Base-by-base conservation (phyloP, 805 yeast genomes). In the Lipomyces yamanashiensis region DNA sequence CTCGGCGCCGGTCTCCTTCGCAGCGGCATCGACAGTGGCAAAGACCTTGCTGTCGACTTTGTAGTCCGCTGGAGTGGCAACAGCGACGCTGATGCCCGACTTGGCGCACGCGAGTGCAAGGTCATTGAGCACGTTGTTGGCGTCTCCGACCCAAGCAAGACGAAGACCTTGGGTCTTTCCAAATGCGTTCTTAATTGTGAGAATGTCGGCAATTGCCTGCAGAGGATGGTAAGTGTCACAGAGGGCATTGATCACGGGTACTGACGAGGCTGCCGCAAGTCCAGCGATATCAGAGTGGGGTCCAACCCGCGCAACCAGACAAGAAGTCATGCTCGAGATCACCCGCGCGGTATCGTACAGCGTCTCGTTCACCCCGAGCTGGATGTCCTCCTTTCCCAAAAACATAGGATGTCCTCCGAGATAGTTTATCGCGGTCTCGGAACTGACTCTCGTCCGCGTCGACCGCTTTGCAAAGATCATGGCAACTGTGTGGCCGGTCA, bases 331-430 rank as follows among this genome's bases (percentile, higher is more conserved):
- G 1, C 98, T 92, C 13, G 96, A 89, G 4, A 95, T 84, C 41
- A 95, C 96, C 69, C 85, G 86, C 17, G 97, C 83, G 1, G 98
- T 89, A 76, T 95, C 99, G 72, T 89, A 88, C 63, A 91, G 78
- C 0, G 95, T 83, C 80, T 95, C 99, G 74, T 95, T 95, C 50
- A 69, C 97, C 50, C 99, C 99, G 61, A 95, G 80, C 77, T 95
- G 99, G 74, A 95, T 95, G 72, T 95, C 99, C 70, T 92, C 97
- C 71, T 89, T 91, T 56, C 99, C 98, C 69, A 95, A 81, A 73
- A 95, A 95, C 95, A 95, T 89, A 12, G 99, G 97, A 71, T 88
- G 95, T 7, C 92, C 98, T 19, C 98, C 98, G 70, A 93, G 89
- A 74, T 88, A 92, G 1, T 89, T 83, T 12, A 92, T 89, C 15